Base-by-base conservation (phyloP, 2,329 filamentous ascomycete species). In the Penicillium concentricum region DNA sequence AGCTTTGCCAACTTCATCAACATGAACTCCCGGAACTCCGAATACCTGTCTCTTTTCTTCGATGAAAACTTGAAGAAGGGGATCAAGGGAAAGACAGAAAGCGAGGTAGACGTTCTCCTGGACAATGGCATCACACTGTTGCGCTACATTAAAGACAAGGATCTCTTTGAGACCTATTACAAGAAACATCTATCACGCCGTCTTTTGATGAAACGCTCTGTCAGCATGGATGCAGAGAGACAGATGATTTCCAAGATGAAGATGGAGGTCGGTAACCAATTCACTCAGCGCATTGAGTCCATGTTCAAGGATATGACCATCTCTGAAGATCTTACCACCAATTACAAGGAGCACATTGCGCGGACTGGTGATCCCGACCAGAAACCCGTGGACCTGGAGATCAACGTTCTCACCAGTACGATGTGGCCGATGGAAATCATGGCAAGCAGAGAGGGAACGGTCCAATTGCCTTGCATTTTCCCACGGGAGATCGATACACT, bases 201-300 rank as follows among this genome's bases (percentile, higher is more conserved):
- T 50, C 79, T 99, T 41, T 80, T 99, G 18, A 90, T 94, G 76
- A 90, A 88, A 70, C 95, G 94, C 67, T 93, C 91, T 0, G 88
- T 95, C 64, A 96, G 90, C 70, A 88, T 91, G 62, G 93, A 97
- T 68, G 91, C 92, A 0, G 94, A 99, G 76, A 92, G 93, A 72
- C 89, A 94, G 68, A 95, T 99, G 85, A 94, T 99, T 51, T 89
- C 88, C 0, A 90, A 93, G 61, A 97, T 99, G 92, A 97, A 97
- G 82, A 86, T 94, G 69, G 93, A 97, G 72, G 86, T 97, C 51
- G 94, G 94, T 38, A 96, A 95, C 72, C 88, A 92, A 64, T 97
- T 97, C 72, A 97, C 94, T 0, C 81, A 86, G 68, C 96, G 95
- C 72, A 85, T 99, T 43, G 94, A 99, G 71, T 90, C 92, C 62